Conservation (phyloP, 2,329 filamentous ascomycete genomes). For the Dothistroma pini region DNA sequence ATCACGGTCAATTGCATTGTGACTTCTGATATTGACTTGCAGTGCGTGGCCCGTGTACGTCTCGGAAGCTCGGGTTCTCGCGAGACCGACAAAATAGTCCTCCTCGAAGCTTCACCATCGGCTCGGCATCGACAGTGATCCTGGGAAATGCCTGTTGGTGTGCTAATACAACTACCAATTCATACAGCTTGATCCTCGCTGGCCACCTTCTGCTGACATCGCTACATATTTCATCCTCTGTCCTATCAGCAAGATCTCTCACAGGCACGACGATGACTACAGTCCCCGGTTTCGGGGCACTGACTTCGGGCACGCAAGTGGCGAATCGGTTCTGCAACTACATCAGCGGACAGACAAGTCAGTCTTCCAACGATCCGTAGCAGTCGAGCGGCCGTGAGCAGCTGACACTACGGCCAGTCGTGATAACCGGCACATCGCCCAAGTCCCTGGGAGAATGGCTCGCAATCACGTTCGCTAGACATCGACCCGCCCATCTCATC, state of each 20-base stretch:
- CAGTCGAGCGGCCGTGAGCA: not conserved
- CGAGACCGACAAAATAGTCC: no score
- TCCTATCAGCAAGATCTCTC: not conserved
- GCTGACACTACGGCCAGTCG: not conserved
- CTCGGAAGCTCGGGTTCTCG: not conserved
- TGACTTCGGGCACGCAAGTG: slow-evolving; percentile 6
- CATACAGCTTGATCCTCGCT: not conserved
- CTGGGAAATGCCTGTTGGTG: not conserved
- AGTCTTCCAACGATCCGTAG: not conserved
- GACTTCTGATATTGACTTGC: not conserved
- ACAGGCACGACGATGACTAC: slow-evolving; percentile 1
- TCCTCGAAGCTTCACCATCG: no score
- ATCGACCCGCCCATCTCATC: slow-evolving; percentile 7
- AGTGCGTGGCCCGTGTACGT: not conserved
- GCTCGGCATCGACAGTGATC: not conserved
- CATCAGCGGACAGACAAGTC: slow-evolving; percentile 6
- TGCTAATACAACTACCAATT: not conserved
- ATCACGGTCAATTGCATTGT: not conserved
- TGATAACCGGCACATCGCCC: slow-evolving; percentile 10
- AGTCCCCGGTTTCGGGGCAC: slow-evolving; percentile 1
- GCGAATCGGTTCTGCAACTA: slow-evolving; percentile 3
- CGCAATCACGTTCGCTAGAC: slow-evolving; percentile 3
- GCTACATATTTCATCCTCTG: not conserved
- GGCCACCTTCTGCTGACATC: no score
- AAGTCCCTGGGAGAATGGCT: slow-evolving; percentile 7